Base-by-base conservation (phyloP, 2,329 filamentous ascomycete genomes). In the Didymella lethalis region DNA sequence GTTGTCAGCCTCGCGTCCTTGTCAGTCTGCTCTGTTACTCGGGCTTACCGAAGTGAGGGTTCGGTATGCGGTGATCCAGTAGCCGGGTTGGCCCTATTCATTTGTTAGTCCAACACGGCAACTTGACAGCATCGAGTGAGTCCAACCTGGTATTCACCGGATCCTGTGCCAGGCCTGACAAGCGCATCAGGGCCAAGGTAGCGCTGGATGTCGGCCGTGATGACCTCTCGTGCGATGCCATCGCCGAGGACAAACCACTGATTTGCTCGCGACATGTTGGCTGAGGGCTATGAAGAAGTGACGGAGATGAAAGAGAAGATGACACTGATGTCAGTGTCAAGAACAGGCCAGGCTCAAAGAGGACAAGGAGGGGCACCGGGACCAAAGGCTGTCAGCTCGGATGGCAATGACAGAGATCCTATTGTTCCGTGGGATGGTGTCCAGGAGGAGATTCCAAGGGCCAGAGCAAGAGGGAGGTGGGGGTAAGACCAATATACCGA, bases 61-160 rank as follows among this genome's bases (percentile, higher is more conserved):
- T 41, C 81, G 79, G 69, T 82, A 83, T 34, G 81, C 81, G 53
- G 80, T 81, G 65, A 83, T 82, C 80, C 79, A 82, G 75, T 81
- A 83, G 57, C 81, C 81, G 48, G 76, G 66, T 59, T 79, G 75
- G 66, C 80, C 79, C 79, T 76, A 52, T 29, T 20, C 44, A 18
- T 16, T 47, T 57, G 67, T 71, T 60, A 72, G 67, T 61, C 50
- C 14, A 31, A 18, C 53, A 61, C 48, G 48, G 54, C 34, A 45
- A 16, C 38, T 40, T n/a, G 28, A 54, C 50, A 50, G 48, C 31
- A 26, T 54, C 41, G 28, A 57, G 62, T 63, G 67, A 43, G 60
- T 64, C 77, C 74, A 66, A 82, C 79, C 74, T 80, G 75, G 67
- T 80, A 75, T 56, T 81, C 77, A 54, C 76, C 79, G 59, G 72